Percentiles rank a stretch among this genome's conserved stretches.
Conservation (phyloP, 208 protist genomes). For the Leishmania major region DNA sequence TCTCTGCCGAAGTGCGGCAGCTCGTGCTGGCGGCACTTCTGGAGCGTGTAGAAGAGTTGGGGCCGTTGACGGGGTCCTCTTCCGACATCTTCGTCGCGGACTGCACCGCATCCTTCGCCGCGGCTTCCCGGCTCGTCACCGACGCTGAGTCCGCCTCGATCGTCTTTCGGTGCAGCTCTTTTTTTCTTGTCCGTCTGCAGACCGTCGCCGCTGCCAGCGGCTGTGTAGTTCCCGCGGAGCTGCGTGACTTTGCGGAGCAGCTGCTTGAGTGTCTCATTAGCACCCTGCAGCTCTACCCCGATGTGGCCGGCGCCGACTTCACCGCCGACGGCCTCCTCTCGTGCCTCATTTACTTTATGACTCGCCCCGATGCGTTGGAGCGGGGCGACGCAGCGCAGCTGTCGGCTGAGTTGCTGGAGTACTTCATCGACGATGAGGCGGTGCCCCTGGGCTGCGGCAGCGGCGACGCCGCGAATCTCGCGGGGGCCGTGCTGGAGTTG, state of each 20-base stretch:
- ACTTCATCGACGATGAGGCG: slow-evolving; percentile 57
- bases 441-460: slow-evolving; percentile 64
- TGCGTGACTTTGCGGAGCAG: slow-evolving; percentile 31
- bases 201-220: slow-evolving; percentile 1
- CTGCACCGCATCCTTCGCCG: slow-evolving; percentile 30
- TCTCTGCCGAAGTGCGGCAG: slow-evolving; percentile 32
- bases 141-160: slow-evolving; percentile 28
- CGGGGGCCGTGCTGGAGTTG: slow-evolving; percentile 51
- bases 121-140: slow-evolving; percentile 37
- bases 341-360: slow-evolving; percentile 53
- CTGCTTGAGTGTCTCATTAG: slow-evolving; percentile 48
- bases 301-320: slow-evolving; percentile 31
- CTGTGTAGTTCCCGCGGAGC: not conserved
- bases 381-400: slow-evolving; percentile 13
- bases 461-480: slow-evolving; percentile 43
- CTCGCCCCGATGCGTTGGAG: slow-evolving; percentile 8
- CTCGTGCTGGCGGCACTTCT: slow-evolving; percentile 26
- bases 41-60: slow-evolving; percentile 14
- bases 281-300: slow-evolving; percentile 49
- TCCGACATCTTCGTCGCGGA: slow-evolving; percentile 9
- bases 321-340: slow-evolving; percentile 25
- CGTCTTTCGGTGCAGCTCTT: slow-evolving; percentile 38
- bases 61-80: not conserved
- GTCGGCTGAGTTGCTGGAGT: slow-evolving; percentile 32
- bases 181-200: slow-evolving; percentile 35